Percentiles rank a stretch among this genome's conserved stretches.
phyloP scores from a whole-genome alignment of 208 protist species.

The Leptomonas pyrrhocoris region DNA sequence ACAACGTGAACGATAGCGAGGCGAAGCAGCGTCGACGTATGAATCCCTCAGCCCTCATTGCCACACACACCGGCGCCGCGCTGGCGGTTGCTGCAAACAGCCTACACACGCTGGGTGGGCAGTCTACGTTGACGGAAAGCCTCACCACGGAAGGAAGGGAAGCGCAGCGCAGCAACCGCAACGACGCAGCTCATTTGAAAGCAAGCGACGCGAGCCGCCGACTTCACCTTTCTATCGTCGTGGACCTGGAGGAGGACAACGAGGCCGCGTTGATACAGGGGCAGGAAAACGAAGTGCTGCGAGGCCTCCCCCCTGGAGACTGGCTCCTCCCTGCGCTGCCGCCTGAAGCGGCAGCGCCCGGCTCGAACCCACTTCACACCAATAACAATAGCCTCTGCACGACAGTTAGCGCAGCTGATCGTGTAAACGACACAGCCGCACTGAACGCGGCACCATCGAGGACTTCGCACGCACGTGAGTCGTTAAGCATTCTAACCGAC shows the following conservation, averaged over 20 bases:
- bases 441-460: background rate
- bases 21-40: too few species aligned
- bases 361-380: background rate
- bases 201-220: background rate
- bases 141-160: background rate
- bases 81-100: too few species aligned
- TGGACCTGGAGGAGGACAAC: slow-evolving; percentile 3
- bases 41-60: too few species aligned
- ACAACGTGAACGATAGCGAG: background rate
- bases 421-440: background rate
- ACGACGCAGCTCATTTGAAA: background rate
- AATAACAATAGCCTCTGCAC: background rate
- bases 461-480: background rate
- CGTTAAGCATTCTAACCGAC: background rate
- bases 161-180: background rate
- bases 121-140: background rate
- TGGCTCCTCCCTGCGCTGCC: slow-evolving; percentile 25
- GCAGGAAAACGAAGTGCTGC: background rate
- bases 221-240: slow-evolving; percentile 13
- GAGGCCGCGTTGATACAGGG: background rate
- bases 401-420: background rate
- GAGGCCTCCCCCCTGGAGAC: background rate
- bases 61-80: too few species aligned
- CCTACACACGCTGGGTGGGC: too few species aligned
- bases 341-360: slow-evolving; percentile 1